Evolutionary conservation across 2,329 filamentous ascomycete genomes (phyloP).

Genomic region (Neonectria hederae): DNA sequence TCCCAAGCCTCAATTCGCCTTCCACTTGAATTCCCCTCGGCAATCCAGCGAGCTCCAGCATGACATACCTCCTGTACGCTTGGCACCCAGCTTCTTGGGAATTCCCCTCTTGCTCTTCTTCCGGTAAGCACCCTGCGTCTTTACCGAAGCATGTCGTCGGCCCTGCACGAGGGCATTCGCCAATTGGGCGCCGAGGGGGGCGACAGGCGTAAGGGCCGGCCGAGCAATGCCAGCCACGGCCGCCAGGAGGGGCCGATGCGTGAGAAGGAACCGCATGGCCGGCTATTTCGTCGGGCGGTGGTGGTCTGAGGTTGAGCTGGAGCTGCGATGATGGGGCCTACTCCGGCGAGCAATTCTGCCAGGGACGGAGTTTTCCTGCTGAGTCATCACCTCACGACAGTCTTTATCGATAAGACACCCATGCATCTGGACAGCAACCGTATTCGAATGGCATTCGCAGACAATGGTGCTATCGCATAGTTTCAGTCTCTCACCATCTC

Average conservation of each 20-base stretch:
- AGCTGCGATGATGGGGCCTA: slow-evolving; percentile 24
- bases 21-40: not conserved
- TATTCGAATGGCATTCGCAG: not conserved
- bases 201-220: slow-evolving; percentile 33
- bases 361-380: slow-evolving; percentile 42
- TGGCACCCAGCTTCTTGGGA: slow-evolving; percentile 89
- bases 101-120: slow-evolving; percentile 67
- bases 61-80: slow-evolving; percentile 84
- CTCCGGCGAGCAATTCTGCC: slow-evolving; percentile 27
- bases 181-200: slow-evolving; percentile 43
- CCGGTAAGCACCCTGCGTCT: slow-evolving; percentile 75
- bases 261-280: slow-evolving; percentile 57
- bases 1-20: not conserved
- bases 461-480: slow-evolving; percentile 9
- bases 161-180: slow-evolving; percentile 58
- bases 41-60: not conserved
- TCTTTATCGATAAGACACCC: slow-evolving; percentile 44
- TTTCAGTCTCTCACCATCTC: not conserved
- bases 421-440: slow-evolving; percentile 39
- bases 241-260: slow-evolving; percentile 58
- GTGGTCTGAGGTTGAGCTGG: slow-evolving; percentile 45
- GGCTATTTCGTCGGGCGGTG: slow-evolving; percentile 45
- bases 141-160: slow-evolving; percentile 66
- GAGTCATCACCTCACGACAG: slow-evolving; percentile 35
- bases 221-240: slow-evolving; percentile 48